Evolutionary conservation across 108 stramenopile species (phyloP).

Genomic region (Discostella pseudostelligera): DNA sequence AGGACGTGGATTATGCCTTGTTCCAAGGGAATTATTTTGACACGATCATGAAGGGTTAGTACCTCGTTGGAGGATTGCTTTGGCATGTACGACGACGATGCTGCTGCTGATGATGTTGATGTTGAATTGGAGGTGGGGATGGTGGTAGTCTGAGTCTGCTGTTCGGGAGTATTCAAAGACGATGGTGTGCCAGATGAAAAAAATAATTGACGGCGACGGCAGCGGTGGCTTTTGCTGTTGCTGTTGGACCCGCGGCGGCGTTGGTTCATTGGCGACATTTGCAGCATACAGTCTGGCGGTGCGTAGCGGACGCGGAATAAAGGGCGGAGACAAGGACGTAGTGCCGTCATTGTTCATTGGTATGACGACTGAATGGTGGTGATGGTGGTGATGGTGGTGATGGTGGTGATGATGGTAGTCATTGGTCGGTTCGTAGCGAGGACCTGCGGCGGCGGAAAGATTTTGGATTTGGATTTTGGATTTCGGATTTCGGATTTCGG

Average conservation of each 20-base stretch:
- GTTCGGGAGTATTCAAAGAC: no score
- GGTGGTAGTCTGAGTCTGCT: no score
- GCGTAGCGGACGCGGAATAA: background rate
- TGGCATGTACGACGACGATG: background rate
- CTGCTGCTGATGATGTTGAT: background rate
- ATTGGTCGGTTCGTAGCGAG: no score
- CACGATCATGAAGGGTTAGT: slow-evolving; percentile 23
- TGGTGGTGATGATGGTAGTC: no score
- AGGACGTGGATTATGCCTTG: slow-evolving; percentile 56
- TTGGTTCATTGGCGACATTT: background rate
- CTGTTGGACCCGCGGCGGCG: background rate
- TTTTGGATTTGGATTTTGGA: background rate
- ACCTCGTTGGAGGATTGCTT: background rate
- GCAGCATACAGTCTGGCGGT: background rate
- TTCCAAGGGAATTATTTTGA: slow-evolving; percentile 25
- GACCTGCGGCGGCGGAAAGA: no score
- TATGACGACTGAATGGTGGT: no score
- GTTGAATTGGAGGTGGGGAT: background rate
- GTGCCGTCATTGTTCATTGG: background rate
- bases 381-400: no score
- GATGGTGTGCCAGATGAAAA: background rate
- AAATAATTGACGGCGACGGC: background rate
- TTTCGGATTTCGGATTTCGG: background rate
- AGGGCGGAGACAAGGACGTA: background rate
- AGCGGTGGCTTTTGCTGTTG: no score